Conservation (phyloP, 139 green algal species). For the Coelastrella sp. region DNA sequence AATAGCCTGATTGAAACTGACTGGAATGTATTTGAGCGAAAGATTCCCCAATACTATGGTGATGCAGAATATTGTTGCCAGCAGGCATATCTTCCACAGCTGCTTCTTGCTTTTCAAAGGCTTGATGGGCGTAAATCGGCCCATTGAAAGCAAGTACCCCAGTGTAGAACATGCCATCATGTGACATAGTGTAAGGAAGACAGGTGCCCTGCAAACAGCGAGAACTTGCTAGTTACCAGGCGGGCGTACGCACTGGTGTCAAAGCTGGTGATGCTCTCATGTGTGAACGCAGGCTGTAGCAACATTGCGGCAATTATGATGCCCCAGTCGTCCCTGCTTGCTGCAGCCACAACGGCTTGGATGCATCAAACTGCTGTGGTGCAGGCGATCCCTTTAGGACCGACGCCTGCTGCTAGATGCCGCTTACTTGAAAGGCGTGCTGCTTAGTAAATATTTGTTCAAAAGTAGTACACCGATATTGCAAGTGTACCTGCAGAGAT, state of each 20-base stretch:
- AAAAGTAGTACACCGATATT: slow-evolving; percentile 97
- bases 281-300: background rate
- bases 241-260: background rate
- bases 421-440: slow-evolving; percentile 81
- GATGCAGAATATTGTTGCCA: slow-evolving; percentile 90
- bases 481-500: slow-evolving; percentile 78
- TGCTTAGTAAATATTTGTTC: slow-evolving; percentile 95
- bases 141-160: slow-evolving; percentile 63
- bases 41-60: slow-evolving; percentile 95
- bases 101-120: slow-evolving; percentile 77
- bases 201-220: slow-evolving; percentile 65
- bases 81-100: slow-evolving; percentile 76
- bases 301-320: background rate
- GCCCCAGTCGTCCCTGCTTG: too few relatives aligned
- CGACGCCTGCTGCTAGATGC: too few relatives aligned
- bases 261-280: background rate
- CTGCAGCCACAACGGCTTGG: background rate
- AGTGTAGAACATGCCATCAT: slow-evolving; percentile 90
- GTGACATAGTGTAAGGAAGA: slow-evolving; percentile 96
- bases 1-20: slow-evolving; percentile 97
- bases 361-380: background rate
- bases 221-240: background rate
- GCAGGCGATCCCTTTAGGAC: background rate
- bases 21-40: slow-evolving; percentile 85
- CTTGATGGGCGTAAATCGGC: slow-evolving; percentile 71